These are phyloP conservation scores for Suhomyces coccinellae DNA, from an alignment of 1,139 yeast genomes.

Conservation along the genomic window DNA sequence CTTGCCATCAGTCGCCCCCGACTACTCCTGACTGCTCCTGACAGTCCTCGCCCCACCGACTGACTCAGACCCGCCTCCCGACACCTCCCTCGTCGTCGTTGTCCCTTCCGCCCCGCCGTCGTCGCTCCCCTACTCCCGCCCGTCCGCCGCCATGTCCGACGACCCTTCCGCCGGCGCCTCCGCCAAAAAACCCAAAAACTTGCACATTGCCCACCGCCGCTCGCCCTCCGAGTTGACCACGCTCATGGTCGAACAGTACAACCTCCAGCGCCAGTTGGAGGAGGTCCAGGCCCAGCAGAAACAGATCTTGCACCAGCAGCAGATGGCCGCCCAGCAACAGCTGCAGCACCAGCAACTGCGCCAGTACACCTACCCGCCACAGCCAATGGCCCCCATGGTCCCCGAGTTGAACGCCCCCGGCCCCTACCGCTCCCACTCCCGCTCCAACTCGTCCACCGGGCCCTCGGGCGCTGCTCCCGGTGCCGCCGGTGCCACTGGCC, in stretches of 20 bases:
- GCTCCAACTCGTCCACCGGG: slow-evolving; percentile 34
- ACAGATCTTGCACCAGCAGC: slow-evolving; percentile 74
- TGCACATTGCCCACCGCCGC: slow-evolving; percentile 92
- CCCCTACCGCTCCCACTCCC: slow-evolving; percentile 36
- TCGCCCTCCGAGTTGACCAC: slow-evolving; percentile 95
- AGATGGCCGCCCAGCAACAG: slow-evolving; percentile 31
- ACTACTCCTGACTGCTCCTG: too few relatives aligned
- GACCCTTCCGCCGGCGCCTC: slow-evolving; percentile 21
- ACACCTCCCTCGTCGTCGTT: not conserved
- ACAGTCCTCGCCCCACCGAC: too few relatives aligned
- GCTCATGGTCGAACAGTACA: slow-evolving; percentile 89
- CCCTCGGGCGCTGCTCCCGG: too few relatives aligned
- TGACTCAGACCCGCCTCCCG: too few relatives aligned
- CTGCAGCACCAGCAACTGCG: slow-evolving; percentile 11
- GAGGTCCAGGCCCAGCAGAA: slow-evolving; percentile 90
- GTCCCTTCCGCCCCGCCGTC: not conserved
- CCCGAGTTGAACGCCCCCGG: slow-evolving; percentile 5
- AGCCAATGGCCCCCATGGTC: slow-evolving; percentile 5
- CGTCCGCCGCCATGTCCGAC: slow-evolving; percentile 9
- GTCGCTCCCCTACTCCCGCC: slow-evolving; percentile 1
- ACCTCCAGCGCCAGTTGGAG: slow-evolving; percentile 89
- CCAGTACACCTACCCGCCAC: slow-evolving; percentile 20
- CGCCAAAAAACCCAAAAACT: slow-evolving; percentile 35
- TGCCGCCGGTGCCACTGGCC: slow-evolving; percentile 18
- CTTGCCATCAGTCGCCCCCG: too few relatives aligned